phyloP scores from a whole-genome alignment of 139 green algal species.

The Choricystis sp. region DNA sequence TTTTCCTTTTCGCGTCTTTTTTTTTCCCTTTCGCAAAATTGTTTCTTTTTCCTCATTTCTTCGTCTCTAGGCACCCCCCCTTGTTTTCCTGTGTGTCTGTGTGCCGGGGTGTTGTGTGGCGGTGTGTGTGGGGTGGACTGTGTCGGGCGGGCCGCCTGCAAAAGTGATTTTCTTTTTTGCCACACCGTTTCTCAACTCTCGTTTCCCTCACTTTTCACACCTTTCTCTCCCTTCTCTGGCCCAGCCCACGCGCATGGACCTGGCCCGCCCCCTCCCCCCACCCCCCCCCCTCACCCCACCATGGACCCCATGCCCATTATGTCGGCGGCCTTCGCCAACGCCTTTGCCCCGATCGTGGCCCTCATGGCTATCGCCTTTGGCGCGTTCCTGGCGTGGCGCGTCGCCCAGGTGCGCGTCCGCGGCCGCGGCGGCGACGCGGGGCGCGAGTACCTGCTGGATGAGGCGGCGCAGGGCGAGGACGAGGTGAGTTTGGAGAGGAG shows the following conservation, averaged over 20 bases:
- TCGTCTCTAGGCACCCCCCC: neutral
- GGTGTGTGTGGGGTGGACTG: neutral
- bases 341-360: constrained; percentile 11
- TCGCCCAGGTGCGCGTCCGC: constrained; percentile 31
- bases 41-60: neutral
- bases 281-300: neutral
- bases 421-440: constrained; percentile 32
- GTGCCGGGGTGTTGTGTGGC: neutral
- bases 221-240: neutral
- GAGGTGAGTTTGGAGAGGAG: constrained; percentile 15
- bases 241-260: neutral
- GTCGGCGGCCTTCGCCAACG: neutral
- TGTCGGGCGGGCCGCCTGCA: too few relatives aligned
- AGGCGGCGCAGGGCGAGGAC: constrained; percentile 44
- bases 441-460: constrained; percentile 66
- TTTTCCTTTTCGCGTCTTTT: neutral
- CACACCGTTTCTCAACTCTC: too few relatives aligned
- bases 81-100: neutral
- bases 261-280: neutral
- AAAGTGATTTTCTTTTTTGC: too few relatives aligned
- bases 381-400: constrained; percentile 45
- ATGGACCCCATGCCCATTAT: neutral
- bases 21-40: neutral
- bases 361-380: constrained; percentile 46
- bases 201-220: neutral